A percentile compares a stretch with the other conserved stretches of the same genome.
Evolutionary conservation across 2,329 filamentous ascomycete genomes (phyloP).

Genomic region (Xenosphaeropsis pyriputrescens): DNA sequence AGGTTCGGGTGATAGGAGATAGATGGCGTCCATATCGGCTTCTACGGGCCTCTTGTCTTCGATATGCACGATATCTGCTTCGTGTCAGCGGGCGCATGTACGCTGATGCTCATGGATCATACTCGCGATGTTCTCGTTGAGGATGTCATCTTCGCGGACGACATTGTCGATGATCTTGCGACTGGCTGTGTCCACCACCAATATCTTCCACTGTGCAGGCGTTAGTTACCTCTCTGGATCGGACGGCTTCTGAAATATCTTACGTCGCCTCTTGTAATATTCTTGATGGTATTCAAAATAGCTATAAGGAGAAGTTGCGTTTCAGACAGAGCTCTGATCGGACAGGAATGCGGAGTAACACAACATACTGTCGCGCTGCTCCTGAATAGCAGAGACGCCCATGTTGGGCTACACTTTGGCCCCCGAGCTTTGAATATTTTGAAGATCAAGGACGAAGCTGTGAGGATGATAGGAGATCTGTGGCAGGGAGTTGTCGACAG

Average conservation of each 20-base stretch:
- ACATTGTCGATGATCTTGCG: slow-evolving; percentile 82
- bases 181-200: slow-evolving; percentile 75
- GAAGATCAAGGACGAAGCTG: too few species aligned
- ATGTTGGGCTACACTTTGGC: slow-evolving; percentile 36
- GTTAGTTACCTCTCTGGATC: slow-evolving; percentile 6
- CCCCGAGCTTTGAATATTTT: too few species aligned
- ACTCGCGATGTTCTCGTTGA: slow-evolving; percentile 95
- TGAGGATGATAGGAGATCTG: too few species aligned
- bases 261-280: slow-evolving; percentile 72
- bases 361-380: slow-evolving; percentile 60
- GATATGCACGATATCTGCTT: slow-evolving; percentile 80
- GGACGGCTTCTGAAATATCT: slow-evolving; percentile 15
- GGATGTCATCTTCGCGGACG: slow-evolving; percentile 88
- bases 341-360: background rate
- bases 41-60: slow-evolving; percentile 74
- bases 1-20: slow-evolving; percentile 71
- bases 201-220: slow-evolving; percentile 72
- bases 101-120: slow-evolving; percentile 7
- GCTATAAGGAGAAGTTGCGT: slow-evolving; percentile 28
- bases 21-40: slow-evolving; percentile 86
- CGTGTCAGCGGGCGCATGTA: slow-evolving; percentile 5
- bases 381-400: slow-evolving; percentile 72
- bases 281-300: slow-evolving; percentile 59
- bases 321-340: background rate
- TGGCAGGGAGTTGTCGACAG: too few species aligned